These are phyloP conservation scores for Kalanchoe fedtschenkoi DNA, from an alignment of 164 flowering plant genomes.

Conservation along the genomic window DNA sequence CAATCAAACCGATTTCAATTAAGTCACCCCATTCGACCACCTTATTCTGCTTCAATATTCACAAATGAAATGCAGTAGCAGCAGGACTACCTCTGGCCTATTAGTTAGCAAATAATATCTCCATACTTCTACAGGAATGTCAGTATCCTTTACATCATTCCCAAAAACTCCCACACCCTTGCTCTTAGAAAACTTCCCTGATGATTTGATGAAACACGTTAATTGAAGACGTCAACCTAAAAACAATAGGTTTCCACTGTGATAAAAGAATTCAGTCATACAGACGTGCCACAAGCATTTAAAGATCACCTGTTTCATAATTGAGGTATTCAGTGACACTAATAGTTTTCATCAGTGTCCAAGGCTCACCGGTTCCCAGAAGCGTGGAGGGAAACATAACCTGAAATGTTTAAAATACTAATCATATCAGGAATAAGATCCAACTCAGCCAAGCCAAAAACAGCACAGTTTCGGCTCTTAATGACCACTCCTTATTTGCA, in stretches of 20 bases:
- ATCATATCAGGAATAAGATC: too few relatives aligned
- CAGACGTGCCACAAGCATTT: not conserved
- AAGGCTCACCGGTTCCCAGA: constrained; percentile 79
- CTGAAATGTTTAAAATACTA: constrained; percentile 20
- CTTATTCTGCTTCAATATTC: not conserved
- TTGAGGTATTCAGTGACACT: constrained; percentile 91
- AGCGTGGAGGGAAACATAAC: constrained; percentile 91
- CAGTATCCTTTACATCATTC: constrained; percentile 83
- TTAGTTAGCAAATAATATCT: constrained; percentile 85
- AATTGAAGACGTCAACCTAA: not conserved
- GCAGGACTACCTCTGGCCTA: constrained; percentile 71
- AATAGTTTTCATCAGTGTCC: constrained; percentile 92
- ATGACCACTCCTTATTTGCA: too few relatives aligned
- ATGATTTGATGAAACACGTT: not conserved
- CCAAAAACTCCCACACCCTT: constrained; percentile 94
- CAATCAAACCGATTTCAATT: not conserved
- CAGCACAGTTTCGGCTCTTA: too few relatives aligned
- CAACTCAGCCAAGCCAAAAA: too few relatives aligned
- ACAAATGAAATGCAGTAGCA: not conserved
- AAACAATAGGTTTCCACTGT: not conserved
- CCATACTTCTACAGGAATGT: constrained; percentile 95
- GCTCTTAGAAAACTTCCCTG: constrained; percentile 84
- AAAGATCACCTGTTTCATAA: constrained; percentile 62
- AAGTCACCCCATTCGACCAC: not conserved
- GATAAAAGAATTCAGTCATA: not conserved